phyloP scores from a whole-genome alignment of 164 flowering plant species.

The Vitis rupestris region DNA sequence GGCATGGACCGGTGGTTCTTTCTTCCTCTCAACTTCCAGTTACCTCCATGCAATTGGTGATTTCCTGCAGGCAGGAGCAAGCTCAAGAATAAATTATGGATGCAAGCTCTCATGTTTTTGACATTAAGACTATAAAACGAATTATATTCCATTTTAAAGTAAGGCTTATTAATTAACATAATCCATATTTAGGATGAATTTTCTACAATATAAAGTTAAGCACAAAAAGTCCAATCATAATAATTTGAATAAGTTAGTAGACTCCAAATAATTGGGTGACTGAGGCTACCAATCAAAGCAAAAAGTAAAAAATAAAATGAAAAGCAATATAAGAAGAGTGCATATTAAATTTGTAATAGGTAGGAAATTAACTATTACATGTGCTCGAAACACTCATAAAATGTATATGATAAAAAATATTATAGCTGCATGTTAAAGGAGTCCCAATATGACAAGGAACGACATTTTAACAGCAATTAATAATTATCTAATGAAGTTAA shows the following conservation, averaged over 20 bases:
- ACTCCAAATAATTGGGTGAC: too few species aligned
- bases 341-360: too few species aligned
- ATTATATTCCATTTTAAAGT: too few species aligned
- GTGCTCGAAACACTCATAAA: too few species aligned
- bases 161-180: too few species aligned
- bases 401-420: neutral
- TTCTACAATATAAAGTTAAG: too few species aligned
- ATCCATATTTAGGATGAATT: too few species aligned
- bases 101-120: neutral
- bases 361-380: too few species aligned
- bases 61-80: constrained; percentile 32
- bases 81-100: neutral
- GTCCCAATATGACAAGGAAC: neutral
- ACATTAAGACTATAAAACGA: neutral
- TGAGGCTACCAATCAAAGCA: neutral
- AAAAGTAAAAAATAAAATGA: neutral
- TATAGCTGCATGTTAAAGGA: neutral
- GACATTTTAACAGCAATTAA: neutral
- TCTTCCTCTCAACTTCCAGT: constrained; percentile 47
- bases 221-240: too few species aligned
- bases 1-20: constrained; percentile 39
- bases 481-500: neutral
- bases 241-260: too few species aligned
- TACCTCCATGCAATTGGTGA: constrained; percentile 20
- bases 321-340: too few species aligned